Evolutionary conservation across 495 filamentous ascomycete genomes (phyloP).

Genomic region (Rostrohypoxylon terebratum): DNA sequence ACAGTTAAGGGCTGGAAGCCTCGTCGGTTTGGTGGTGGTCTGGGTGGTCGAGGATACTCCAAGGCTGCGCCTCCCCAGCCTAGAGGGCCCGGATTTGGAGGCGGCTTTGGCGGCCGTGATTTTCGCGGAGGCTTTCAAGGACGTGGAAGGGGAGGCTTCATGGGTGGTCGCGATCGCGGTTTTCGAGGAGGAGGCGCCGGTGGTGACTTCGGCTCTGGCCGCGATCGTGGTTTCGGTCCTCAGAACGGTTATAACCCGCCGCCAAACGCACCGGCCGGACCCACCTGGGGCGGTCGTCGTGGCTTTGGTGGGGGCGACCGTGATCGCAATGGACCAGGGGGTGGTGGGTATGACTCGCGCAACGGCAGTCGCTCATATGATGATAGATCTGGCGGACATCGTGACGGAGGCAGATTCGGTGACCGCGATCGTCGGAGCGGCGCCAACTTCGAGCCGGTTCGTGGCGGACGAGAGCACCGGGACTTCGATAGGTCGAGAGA

Average conservation of each 20-base stretch:
- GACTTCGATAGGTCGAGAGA: constrained; percentile 58
- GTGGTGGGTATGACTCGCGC: constrained; percentile 71
- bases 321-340: constrained; percentile 59
- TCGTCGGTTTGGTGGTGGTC: constrained; percentile 88
- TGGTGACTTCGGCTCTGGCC: constrained; percentile 66
- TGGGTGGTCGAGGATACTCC: constrained; percentile 93
- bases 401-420: constrained; percentile 65
- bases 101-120: constrained; percentile 73
- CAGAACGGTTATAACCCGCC: constrained; percentile 65
- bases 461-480: constrained; percentile 62
- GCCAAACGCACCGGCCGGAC: constrained; percentile 82
- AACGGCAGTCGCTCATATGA: constrained; percentile 71
- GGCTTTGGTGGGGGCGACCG: constrained; percentile 62
- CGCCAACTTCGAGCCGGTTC: constrained; percentile 77
- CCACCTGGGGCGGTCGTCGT: constrained; percentile 72
- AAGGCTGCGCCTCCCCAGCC: constrained; percentile 82
- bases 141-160: constrained; percentile 71
- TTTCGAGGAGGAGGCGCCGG: constrained; percentile 63
- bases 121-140: constrained; percentile 66
- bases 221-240: constrained; percentile 69
- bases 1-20: constrained; percentile 96
- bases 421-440: constrained; percentile 69
- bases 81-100: constrained; percentile 74
- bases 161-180: constrained; percentile 64
- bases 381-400: constrained; percentile 66